Percentiles rank a stretch among this genome's conserved stretches.
Evolutionary conservation across 768 basidiomycete genomes (phyloP).

Genomic region (Tephrocybe rancida): DNA sequence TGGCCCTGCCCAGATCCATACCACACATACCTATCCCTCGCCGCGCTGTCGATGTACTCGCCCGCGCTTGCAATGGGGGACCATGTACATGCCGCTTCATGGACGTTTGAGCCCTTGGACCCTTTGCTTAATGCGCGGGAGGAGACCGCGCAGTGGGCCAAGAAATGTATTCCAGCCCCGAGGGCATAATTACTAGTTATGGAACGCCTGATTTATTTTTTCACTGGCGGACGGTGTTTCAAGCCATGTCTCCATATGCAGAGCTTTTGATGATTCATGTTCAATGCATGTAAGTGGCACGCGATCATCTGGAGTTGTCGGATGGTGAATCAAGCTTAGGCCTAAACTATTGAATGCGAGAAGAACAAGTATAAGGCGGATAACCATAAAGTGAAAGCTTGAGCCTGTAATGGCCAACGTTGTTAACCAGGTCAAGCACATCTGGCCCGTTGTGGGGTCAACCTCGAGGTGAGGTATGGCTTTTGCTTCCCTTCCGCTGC

Average conservation of each 20-base stretch:
- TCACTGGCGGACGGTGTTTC: neutral
- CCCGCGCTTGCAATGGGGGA: conserved; percentile 42
- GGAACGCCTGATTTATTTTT: neutral
- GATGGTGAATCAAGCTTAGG: too few relatives aligned
- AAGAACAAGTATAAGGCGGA: too few relatives aligned
- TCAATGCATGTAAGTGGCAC: too few relatives aligned
- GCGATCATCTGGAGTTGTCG: too few relatives aligned
- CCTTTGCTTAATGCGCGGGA: conserved; percentile 70
- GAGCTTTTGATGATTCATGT: too few relatives aligned
- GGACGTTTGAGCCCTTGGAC: conserved; percentile 65
- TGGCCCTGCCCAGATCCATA: conserved; percentile 74
- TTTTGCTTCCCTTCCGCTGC: too few relatives aligned
- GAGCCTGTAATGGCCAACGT: too few relatives aligned
- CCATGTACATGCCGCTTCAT: conserved; percentile 36
- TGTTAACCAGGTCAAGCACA: too few relatives aligned
- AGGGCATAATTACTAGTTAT: neutral
- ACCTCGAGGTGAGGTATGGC: too few relatives aligned
- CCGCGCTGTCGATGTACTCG: conserved; percentile 73
- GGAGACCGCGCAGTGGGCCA: conserved; percentile 70
- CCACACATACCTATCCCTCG: conserved; percentile 91
- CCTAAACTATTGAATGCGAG: too few relatives aligned
- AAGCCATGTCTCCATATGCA: neutral
- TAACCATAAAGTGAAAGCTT: too few relatives aligned
- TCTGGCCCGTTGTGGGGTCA: too few relatives aligned
- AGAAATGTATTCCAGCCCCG: conserved; percentile 49